Evolutionary conservation across 2,329 filamentous ascomycete genomes (phyloP), one percentile per base, ranked within the genome.

Genomic region (Plenodomus lindquistii): DNA sequence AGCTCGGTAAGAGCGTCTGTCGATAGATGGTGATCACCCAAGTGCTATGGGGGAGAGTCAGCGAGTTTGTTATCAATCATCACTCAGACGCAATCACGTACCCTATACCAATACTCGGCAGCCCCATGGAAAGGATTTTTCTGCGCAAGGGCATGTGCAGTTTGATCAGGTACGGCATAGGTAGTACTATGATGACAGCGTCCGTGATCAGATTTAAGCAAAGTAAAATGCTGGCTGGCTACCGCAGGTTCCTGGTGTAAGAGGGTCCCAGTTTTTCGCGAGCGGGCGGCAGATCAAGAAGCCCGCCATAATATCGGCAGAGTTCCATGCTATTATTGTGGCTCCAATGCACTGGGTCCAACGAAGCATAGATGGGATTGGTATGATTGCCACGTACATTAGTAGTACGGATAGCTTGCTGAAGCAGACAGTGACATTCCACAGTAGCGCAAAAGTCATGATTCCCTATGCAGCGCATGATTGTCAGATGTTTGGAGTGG

Each of bases 21-120:
- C 59, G 53, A 19, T 65, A 65, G 13, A 62, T 59, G 10, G 55
- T 63, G 17, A 63, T 57, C 11, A 56, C 49, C 59, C 59, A 63
- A 1, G 62, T 62, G 2, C 62, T 65, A n/a, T n/a, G n/a, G n/a
- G n/a, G n/a, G n/a, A n/a, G n/a, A n/a, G n/a, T n/a, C n/a, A n/a
- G n/a, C n/a, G n/a, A n/a, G n/a, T n/a, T n/a, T 6, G 11, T 22
- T 10, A 42, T 24, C 13, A 17, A 39, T 1, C 16, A 41, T 3
- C 16, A 15, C n/a, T 9, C 7, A n/a, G 6, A 3, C n/a, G 21
- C 4, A 31, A 3, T 9, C 3, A 48, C 55, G 40, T 42, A 63
- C 59, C 52, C 50, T 8, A 63, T 48, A 18, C 59, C 59, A 37
- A 63, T 51, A 37, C 59, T 56, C 0, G 63, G 49, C 17, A 65